Percentiles rank a stretch among this genome's conserved stretches.
Evolutionary conservation across 2,329 filamentous ascomycete species (phyloP).

Genomic region (Pseudogymnoascus sp.): DNA sequence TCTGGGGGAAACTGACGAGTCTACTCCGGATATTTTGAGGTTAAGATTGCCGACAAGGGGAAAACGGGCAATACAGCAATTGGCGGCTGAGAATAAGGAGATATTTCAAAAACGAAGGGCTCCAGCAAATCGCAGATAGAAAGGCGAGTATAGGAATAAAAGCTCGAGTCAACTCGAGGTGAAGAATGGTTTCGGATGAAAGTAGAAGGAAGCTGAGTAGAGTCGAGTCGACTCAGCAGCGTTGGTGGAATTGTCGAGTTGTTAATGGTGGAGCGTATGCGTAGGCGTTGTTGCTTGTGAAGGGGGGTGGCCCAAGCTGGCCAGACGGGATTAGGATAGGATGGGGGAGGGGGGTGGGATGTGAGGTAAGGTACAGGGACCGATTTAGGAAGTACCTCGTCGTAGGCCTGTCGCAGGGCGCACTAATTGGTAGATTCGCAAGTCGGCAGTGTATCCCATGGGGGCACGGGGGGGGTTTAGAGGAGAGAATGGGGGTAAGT

Average conservation of each 20-base stretch:
- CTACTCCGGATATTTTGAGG: neutral
- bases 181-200: neutral
- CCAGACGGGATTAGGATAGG: neutral
- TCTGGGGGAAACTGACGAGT: neutral
- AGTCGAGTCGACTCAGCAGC: neutral
- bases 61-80: neutral
- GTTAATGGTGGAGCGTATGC: neutral
- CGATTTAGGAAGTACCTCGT: neutral
- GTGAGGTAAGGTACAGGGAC: neutral
- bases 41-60: neutral
- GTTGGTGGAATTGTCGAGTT: neutral
- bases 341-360: neutral
- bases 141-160: neutral
- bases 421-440: neutral
- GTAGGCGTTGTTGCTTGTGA: neutral
- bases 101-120: neutral
- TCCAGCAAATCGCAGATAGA: neutral
- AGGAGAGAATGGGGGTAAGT: neutral
- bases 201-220: neutral
- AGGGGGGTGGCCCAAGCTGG: neutral
- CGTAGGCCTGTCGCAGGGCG: neutral
- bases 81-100: neutral
- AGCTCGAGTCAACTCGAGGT: neutral
- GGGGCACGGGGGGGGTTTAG: neutral
- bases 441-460: neutral